Base-by-base conservation (phyloP, 495 filamentous ascomycete genomes). In the Saxispiralis lemnorum region DNA sequence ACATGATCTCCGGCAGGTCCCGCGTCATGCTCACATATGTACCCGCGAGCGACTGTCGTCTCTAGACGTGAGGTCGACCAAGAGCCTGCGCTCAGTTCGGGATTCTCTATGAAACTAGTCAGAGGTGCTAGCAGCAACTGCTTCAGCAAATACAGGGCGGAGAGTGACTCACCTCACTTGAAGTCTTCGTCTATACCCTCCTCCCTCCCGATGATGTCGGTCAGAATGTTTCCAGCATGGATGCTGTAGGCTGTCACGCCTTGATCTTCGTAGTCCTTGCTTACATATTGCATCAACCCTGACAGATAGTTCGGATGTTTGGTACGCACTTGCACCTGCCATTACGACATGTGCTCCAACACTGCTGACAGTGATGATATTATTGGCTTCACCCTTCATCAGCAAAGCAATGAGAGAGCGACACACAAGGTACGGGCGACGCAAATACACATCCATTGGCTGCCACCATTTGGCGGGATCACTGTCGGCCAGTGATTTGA, bases 201-300 rank as follows among this genome's bases (percentile, higher is more conserved):
- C 14, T 48, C 2, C 12, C 54, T 59, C 0, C 15, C 35, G 5
- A 45, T 51, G 51, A 72, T 43, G n/a, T 71, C 64, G 1, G 72
- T 75, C 24, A 41, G 10, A 1, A 71, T 53, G 35, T 61, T 63
- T 4, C 70, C 70, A 0, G 72, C 71, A 53, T 76, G 70, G 19
- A 76, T 47, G 9, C 50, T 35, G 48, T 63, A 68, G 0, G 64
- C 59, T 16, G 71, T 16, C 6, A 75, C 19, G 1, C 69, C 71
- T 42, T 70, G 44, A 6, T 60, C 49, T 7, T 51, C 56, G 48
- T 75, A 71, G 32, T 70, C 67, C 6, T 44, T 51, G 2, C 40
- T 42, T 7, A 65, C 49, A 41, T 63, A 67, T 43, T 75, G 69
- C 6, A 60, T 63, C 35, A 72, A 60, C 16, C 66, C 69, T n/a